Percentiles rank a stretch among this genome's conserved stretches.
phyloP scores from a whole-genome alignment of 1,284 basidiomycete species.

The Fomitopsis pinicola region DNA sequence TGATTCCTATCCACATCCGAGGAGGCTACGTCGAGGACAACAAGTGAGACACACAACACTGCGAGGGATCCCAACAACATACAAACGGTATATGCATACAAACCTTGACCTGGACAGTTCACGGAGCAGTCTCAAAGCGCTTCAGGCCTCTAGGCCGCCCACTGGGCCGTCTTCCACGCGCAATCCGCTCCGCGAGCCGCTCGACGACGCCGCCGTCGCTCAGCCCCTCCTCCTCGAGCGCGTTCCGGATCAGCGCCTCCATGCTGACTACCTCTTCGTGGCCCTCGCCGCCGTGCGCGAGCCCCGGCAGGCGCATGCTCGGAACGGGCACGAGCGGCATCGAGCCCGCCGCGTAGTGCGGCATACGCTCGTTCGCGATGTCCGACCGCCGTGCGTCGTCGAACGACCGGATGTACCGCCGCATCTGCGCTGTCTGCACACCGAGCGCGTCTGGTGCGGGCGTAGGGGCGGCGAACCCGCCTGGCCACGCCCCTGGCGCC shows the following conservation, averaged over 20 bases:
- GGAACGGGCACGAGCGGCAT: constrained; percentile 53
- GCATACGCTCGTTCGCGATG: constrained; percentile 90
- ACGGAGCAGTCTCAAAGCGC: constrained; percentile 53
- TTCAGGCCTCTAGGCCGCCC: constrained; percentile 53
- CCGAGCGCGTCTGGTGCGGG: constrained; percentile 48
- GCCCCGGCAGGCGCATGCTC: constrained; percentile 50
- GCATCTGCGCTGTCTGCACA: constrained; percentile 60
- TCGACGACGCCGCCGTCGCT: constrained; percentile 49
- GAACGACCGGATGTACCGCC: constrained; percentile 83
- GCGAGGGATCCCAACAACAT: no score
- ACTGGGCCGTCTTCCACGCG: constrained; percentile 41
- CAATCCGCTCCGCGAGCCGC: constrained; percentile 56
- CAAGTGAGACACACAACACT: no score
- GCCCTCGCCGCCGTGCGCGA: constrained; percentile 25
- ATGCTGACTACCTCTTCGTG: constrained; percentile 61
- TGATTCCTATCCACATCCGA: no score
- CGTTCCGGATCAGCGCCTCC: constrained; percentile 81
- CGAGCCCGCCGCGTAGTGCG: constrained; percentile 43
- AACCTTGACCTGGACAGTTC: neutral
- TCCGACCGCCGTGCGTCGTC: constrained; percentile 95
- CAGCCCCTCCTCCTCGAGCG: constrained; percentile 58
- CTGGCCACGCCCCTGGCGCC: constrained; percentile 39
- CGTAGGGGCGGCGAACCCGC: constrained; percentile 34
- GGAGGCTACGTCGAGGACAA: no score
- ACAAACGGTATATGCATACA: no score